Evolutionary conservation across 73 alveolate genomes (phyloP), one percentile per base, ranked within the genome.

Genomic region (Paraurostyla sp.): DNA sequence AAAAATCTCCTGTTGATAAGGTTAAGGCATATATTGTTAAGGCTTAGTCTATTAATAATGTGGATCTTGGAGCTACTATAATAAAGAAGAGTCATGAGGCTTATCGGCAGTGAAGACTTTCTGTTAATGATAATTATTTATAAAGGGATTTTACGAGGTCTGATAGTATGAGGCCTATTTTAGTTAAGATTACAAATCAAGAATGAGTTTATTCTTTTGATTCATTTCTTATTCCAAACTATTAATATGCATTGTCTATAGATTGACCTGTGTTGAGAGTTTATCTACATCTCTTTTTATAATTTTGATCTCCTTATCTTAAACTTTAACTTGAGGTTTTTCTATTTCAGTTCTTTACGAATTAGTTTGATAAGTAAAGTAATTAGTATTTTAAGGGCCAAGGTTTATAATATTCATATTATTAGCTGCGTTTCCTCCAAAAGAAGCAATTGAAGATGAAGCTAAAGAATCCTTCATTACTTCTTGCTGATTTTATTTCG

Each of bases 401-500:
- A 38, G 32, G 46, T 38, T 38, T 11, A 32, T 36, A 1, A 38
- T 9, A 16, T 38, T 65, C 9, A 58, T 22, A 30, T 23, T 6
- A 60, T 27, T 16, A 27, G 22, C 25, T 9, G 6, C 78, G 4
- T 6, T 3, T 23, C 50, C 45, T 11, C 32, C 32, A 40, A 3
- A 38, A 4, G 82, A 38, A 3, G 41, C 42, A 38, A 65, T 65
- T 9, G 82, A 65, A 38, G 82, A 65, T 1, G 82, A 22, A 13
- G 82, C 82, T 13, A 65, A 38, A 40, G 82, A 65, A 40, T 65
- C 82, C 46, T 65, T 65, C 82, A 65, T 65, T 22, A 35, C 43
- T 25, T 59, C 23, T n/a, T 18, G 9, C 35, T 11, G 4, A 11
- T 7, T 52, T n/a, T 13, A 6, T 52, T 49, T 20, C 32, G 15